A percentile compares a stretch with the other conserved stretches of the same genome.
Conservation (phyloP, 2,329 filamentous ascomycete species). For the Fusarium transvaalense region DNA sequence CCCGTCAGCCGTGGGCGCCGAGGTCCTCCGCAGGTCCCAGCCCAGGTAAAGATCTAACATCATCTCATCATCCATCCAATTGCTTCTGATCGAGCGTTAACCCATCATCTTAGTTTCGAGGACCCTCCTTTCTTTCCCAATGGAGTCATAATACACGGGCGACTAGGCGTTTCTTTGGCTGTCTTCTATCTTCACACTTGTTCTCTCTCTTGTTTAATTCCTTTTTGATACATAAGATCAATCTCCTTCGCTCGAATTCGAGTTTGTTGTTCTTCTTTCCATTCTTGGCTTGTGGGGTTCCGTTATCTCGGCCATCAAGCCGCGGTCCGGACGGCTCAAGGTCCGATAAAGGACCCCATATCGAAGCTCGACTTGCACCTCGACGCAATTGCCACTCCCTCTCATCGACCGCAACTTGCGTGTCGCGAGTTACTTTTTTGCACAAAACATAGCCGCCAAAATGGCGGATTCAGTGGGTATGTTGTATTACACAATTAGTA, state of each 20-base stretch:
- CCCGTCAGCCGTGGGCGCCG: constrained; percentile 33
- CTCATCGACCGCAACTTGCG: constrained; percentile 31
- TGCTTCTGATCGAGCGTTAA: constrained; percentile 39
- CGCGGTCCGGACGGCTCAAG: constrained; percentile 47
- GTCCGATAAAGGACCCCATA: constrained; percentile 46
- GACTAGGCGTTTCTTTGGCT: constrained; percentile 25
- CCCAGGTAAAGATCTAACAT: constrained; percentile 33
- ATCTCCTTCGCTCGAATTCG: constrained; percentile 6
- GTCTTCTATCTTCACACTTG: constrained; percentile 15
- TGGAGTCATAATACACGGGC: constrained; percentile 41
- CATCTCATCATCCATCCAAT: constrained; percentile 28
- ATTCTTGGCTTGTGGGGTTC: constrained; percentile 41
- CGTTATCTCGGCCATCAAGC: constrained; percentile 47
- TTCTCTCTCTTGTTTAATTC: constrained; percentile 11
- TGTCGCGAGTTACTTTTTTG: constrained; percentile 29
- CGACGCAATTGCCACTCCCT: constrained; percentile 33
- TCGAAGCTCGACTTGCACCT: constrained; percentile 32
- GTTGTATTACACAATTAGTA: constrained; percentile 15
- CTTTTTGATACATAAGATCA: constrained; percentile 7
- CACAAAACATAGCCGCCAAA: constrained; percentile 28
- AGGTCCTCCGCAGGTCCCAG: constrained; percentile 37
- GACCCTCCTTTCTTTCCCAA: constrained; percentile 36
- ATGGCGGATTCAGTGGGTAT: constrained; percentile 52
- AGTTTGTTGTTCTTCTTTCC: constrained; percentile 20
- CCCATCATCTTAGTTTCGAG: constrained; percentile 24